Conservation (phyloP, 2,329 filamentous ascomycete genomes). For the Dendryphion nanum region DNA sequence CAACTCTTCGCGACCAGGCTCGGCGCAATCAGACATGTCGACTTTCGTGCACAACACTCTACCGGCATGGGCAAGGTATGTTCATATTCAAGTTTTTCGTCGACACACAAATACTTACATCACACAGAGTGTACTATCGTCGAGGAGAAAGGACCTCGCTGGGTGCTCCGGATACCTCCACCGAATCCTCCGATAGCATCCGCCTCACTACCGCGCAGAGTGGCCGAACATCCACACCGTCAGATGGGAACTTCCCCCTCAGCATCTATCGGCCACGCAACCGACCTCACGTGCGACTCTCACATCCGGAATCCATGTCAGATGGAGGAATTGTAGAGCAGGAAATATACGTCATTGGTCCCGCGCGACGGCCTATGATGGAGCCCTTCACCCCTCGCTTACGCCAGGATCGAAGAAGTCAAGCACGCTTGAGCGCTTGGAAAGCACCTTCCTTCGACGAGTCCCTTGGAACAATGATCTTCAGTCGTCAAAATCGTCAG, state of each 20-base stretch:
- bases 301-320: conserved; percentile 28
- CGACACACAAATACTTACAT: background rate
- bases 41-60: conserved; percentile 36
- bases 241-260: conserved; percentile 36
- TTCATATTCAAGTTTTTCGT: background rate
- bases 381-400: conserved; percentile 37
- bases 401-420: conserved; percentile 43
- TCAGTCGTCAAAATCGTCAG: conserved; percentile 71
- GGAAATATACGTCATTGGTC: conserved; percentile 25
- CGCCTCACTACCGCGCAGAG: conserved; percentile 35
- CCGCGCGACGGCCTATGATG: conserved; percentile 23
- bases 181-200: conserved; percentile 30
- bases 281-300: conserved; percentile 31
- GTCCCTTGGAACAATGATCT: conserved; percentile 57
- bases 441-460: conserved; percentile 70
- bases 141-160: conserved; percentile 35
- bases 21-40: conserved; percentile 35
- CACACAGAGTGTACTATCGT: conserved; percentile 35
- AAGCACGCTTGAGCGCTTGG: conserved; percentile 61
- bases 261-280: conserved; percentile 40
- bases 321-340: conserved; percentile 27
- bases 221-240: conserved; percentile 35
- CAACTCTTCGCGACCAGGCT: conserved; percentile 34
- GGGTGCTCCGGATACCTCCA: conserved; percentile 29
- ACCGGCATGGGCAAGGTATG: conserved; percentile 38